Evolutionary conservation across 192 early-diverging fungal genomes (phyloP), one percentile per base, ranked within the genome.

Genomic region (Phycomyces nitens): DNA sequence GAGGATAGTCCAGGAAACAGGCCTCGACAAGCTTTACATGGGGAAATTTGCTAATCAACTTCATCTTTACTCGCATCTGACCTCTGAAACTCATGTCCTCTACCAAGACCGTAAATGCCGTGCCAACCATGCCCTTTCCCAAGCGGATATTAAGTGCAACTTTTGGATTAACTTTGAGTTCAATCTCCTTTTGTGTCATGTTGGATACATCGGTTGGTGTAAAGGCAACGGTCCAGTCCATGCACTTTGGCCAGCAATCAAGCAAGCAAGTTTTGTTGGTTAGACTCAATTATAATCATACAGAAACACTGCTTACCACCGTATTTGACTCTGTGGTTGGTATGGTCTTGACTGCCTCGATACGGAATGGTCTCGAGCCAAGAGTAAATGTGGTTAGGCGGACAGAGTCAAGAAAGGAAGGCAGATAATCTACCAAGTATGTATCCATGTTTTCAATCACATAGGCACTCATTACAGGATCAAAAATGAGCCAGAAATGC

Each of bases 181-280:
- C 73, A 51, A 75, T 67, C 69, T 84, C 73, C 22, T 84, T 64
- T 10, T 75, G 54, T 21, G 80, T 77, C 64, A 84, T 76, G 39
- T 81, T 81, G 40, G 58, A 70, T 40, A 82, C 76, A 71, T 92
- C 90, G 58, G 85, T 81, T 7, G 90, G 90, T 43, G 73, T 82
- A 62, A 92, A 92, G 38, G 80, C 76, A 27, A 88, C 82, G 38
- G 85, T 85, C 86, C 84, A 92, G 73, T 91, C 90, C 90, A 93
- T 90, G 34, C 56, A 66, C 68, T 75, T 2, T 27, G 24, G 18
- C 0, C 18, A 2, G 18, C 12, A 47, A 2, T 7, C 12, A 47
- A 2, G 3, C n/a, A n/a, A n/a, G n/a, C n/a, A n/a, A n/a, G n/a
- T n/a, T n/a, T n/a, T n/a, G n/a, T n/a, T n/a, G n/a, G n/a, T n/a